Conservation (phyloP, 75 land plant genomes). For the Cunninghamia lanceolata region DNA sequence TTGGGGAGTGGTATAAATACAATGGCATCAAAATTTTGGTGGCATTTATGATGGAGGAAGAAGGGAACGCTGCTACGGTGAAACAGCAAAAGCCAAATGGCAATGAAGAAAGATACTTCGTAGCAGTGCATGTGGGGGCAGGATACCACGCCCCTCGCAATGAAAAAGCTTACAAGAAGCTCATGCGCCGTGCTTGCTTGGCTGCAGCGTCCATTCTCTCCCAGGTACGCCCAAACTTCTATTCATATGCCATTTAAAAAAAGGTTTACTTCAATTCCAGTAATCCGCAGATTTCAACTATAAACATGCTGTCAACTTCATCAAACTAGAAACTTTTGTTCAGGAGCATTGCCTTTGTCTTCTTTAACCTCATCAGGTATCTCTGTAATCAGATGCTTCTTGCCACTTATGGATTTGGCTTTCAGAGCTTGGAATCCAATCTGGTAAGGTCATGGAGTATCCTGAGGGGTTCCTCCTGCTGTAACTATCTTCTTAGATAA, state of each 20-base stretch:
- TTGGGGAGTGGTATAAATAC: too few species aligned
- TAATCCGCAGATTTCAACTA: too few species aligned
- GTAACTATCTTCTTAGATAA: too few species aligned
- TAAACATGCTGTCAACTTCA: too few species aligned
- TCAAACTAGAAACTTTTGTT: not conserved
- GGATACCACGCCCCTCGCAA: slow-evolving; percentile 79
- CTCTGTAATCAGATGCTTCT: too few species aligned
- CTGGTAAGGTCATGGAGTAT: too few species aligned
- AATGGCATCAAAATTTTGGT: not conserved
- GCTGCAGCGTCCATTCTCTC: slow-evolving; percentile 86
- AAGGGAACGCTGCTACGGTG: not conserved
- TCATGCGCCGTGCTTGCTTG: slow-evolving; percentile 90
- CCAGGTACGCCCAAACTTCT: not conserved
- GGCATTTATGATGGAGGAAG: not conserved
- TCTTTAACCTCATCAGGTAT: too few species aligned
- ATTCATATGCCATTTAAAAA: too few species aligned
- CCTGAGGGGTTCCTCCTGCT: too few species aligned
- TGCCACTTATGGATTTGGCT: too few species aligned
- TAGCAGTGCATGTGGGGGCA: slow-evolving; percentile 98
- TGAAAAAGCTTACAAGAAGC: slow-evolving; percentile 61
- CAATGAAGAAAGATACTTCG: slow-evolving; percentile 53
- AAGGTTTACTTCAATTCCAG: too few species aligned
- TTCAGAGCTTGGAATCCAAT: too few species aligned
- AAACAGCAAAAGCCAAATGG: slow-evolving; percentile 16
- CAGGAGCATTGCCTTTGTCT: not conserved